Base-by-base conservation (phyloP, 179 eudicot genomes). In the Silene vulgaris region DNA sequence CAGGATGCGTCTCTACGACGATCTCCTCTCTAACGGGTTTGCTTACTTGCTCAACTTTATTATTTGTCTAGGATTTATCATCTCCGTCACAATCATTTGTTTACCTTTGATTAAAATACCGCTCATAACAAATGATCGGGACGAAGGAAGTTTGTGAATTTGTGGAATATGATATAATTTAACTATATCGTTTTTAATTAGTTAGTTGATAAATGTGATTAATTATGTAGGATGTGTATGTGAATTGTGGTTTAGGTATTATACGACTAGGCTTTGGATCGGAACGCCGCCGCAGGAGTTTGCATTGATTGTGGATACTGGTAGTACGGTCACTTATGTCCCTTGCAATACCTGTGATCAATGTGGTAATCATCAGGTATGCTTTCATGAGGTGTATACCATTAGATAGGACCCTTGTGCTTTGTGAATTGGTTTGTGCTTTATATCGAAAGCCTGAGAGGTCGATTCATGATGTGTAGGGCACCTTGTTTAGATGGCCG, bases 281-380 rank as follows among this genome's bases (percentile, higher is more conserved):
- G 96, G 97, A 71, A 88, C 92, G 14, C 98, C 97, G 14, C 82
- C 91, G 26, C 98, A 93, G 88, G 83, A 79, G 66, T 93, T 93
- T 71, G 90, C 96, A 16, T 87, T 93, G 66, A 93, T 91, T 14
- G 97, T 91, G 28, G 98, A 91, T 70, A 88, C 96, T 2, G 98
- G 97, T 20, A 91, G 96, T 75, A 87, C 98, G 14, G 96, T 90
- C 20, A 93, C 97, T 13, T 93, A 91, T 76, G 98, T 93, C 72
- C 98, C 98, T 0, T 93, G 98, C 78, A 83, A 90, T 77, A 80
- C 92, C 0, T 93, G 98, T 81, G 87, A 89, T 74, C 90, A 86
- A 78, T 93, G 98, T 82, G 98, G 98, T 74, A 87, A 76, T 61
- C 98, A 93, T 81, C 93, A 90, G 96, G 98, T 93, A 78, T 7